Evolutionary conservation across 1,284 basidiomycete genomes (phyloP).

Genomic region (Trichosporon coremiiforme): DNA sequence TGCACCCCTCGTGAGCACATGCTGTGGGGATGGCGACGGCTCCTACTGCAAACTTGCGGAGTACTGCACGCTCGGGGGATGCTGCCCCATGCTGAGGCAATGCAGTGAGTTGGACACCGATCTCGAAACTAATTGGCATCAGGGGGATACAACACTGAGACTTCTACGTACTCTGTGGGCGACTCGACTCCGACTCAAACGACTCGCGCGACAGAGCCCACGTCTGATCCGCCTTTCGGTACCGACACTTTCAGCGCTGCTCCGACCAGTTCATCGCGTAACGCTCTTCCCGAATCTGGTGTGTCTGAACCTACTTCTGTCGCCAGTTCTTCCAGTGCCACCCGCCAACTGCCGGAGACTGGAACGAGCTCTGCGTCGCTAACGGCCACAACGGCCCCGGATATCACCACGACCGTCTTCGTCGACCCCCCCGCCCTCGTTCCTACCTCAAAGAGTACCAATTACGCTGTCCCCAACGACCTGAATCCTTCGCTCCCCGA

Average conservation of each 20-base stretch:
- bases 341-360: too few species aligned
- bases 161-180: not conserved
- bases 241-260: too few species aligned
- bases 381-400: too few species aligned
- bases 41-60: not conserved
- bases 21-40: not conserved
- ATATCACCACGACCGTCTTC: too few species aligned
- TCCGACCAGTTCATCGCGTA: too few species aligned
- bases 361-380: not conserved
- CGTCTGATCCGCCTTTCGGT: not conserved
- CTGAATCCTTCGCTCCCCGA: too few species aligned
- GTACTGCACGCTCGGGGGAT: not conserved
- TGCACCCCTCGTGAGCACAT: not conserved
- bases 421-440: too few species aligned
- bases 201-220: not conserved
- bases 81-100: not conserved
- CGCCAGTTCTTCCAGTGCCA: not conserved
- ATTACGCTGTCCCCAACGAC: too few species aligned
- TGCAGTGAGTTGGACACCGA: not conserved
- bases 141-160: not conserved
- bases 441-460: too few species aligned
- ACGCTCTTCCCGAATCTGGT: too few species aligned
- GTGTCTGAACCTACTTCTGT: not conserved
- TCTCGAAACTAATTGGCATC: too few species aligned
- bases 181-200: too few species aligned